Conservation (phyloP, 768 basidiomycete species). For the Dendrothele bispora region DNA sequence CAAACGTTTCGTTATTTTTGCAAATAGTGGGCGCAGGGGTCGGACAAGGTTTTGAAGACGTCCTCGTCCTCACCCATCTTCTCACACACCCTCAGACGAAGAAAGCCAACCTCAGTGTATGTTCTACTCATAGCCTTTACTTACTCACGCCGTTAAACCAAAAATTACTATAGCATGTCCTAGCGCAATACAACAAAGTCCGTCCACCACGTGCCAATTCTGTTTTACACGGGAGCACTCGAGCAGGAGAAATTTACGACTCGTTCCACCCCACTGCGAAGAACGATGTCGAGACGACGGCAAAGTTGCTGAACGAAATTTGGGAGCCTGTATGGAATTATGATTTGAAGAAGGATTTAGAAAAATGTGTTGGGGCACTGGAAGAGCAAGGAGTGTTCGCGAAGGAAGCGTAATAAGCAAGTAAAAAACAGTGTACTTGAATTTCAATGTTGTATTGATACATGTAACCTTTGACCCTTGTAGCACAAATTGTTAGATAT, state of each 20-base stretch:
- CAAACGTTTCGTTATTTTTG: too few relatives aligned
- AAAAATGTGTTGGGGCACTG: constrained; percentile 21
- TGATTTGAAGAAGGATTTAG: constrained; percentile 41
- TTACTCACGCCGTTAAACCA: not conserved
- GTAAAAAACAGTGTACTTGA: not conserved
- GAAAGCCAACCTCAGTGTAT: constrained; percentile 39
- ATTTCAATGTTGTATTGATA: not conserved
- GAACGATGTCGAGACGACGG: constrained; percentile 25
- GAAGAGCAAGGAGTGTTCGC: not conserved
- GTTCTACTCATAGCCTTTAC: constrained; percentile 3
- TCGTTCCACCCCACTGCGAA: constrained; percentile 25
- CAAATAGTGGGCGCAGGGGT: constrained; percentile 59
- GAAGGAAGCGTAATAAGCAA: not conserved
- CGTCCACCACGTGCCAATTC: constrained; percentile 49
- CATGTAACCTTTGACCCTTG: not conserved
- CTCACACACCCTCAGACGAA: constrained; percentile 43
- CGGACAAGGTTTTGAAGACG: constrained; percentile 62
- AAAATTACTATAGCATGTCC: constrained; percentile 34
- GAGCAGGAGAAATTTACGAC: constrained; percentile 45
- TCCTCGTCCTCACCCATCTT: constrained; percentile 43
- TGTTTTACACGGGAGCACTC: constrained; percentile 42
- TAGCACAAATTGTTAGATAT: not conserved
- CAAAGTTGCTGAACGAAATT: constrained; percentile 34
- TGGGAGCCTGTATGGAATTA: constrained; percentile 54
- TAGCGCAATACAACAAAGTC: constrained; percentile 44